phyloP scores from a whole-genome alignment of 345 rosid species.

The Rhodomyrtus tomentosa region DNA sequence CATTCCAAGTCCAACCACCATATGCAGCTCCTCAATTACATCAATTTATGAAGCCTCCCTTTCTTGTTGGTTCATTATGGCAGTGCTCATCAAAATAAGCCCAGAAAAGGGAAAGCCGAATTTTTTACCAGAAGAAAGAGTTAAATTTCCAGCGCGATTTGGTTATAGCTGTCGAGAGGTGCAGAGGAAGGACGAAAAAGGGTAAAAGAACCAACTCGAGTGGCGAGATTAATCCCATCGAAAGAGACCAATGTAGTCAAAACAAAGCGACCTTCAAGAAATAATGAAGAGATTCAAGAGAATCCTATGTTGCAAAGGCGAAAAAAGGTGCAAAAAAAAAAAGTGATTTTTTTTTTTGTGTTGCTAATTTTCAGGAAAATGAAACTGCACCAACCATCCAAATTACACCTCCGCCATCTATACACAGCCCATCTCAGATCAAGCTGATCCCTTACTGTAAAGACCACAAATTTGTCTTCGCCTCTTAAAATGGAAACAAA shows the following conservation, averaged over 20 bases:
- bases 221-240: not conserved
- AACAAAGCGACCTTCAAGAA: not conserved
- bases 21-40: not conserved
- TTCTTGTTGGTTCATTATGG: not conserved
- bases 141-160: not conserved
- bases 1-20: not conserved
- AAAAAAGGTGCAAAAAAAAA: not conserved
- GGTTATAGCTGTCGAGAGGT: not conserved
- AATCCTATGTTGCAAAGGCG: not conserved
- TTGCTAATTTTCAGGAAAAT: not conserved
- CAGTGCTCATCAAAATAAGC: not conserved
- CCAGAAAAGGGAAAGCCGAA: not conserved
- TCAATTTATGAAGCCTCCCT: not conserved
- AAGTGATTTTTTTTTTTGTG: not conserved
- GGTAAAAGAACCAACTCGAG: not conserved
- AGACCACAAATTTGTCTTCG: not conserved
- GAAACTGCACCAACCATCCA: not conserved
- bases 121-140: not conserved
- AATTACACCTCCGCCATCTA: not conserved
- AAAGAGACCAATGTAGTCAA: not conserved
- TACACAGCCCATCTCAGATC: not conserved
- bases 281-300: not conserved
- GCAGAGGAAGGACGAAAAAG: not conserved
- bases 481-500: not conserved
- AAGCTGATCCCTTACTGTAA: not conserved